These are phyloP conservation scores for Talaromyces atroroseus DNA, from an alignment of 2,329 filamentous ascomycete species.

Conservation along the genomic window DNA sequence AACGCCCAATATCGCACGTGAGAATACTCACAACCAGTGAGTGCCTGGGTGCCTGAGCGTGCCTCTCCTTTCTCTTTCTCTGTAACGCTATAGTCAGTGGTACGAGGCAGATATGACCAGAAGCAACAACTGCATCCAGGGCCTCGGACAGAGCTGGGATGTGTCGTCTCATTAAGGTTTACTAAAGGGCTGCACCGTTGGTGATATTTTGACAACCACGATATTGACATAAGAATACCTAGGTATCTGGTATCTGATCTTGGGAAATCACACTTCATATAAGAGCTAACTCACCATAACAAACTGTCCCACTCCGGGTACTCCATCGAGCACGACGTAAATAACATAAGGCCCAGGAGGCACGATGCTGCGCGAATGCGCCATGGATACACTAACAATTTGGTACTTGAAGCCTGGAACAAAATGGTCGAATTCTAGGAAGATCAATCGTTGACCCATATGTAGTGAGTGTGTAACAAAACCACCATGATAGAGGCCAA, in stretches of 20 bases:
- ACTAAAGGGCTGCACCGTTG: neutral
- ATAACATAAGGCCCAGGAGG: slow-evolving; percentile 58
- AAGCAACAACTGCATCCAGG: neutral
- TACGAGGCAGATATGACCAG: neutral
- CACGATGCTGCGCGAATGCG: slow-evolving; percentile 51
- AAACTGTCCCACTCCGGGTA: slow-evolving; percentile 50
- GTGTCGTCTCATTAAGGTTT: neutral
- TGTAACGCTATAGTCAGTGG: neutral
- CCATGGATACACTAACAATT: slow-evolving; percentile 47
- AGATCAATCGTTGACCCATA: slow-evolving; percentile 56
- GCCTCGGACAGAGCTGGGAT: neutral
- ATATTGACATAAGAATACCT: neutral
- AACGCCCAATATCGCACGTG: neutral
- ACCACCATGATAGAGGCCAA: slow-evolving; percentile 54
- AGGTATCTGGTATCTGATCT: neutral
- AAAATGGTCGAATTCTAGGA: slow-evolving; percentile 49
- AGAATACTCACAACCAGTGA: neutral
- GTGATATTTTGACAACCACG: neutral
- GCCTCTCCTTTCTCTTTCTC: neutral
- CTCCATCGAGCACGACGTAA: slow-evolving; percentile 53
- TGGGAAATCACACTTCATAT: neutral
- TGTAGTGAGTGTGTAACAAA: slow-evolving; percentile 58
- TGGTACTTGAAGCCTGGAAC: slow-evolving; percentile 40
- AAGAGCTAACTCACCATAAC: slow-evolving; percentile 29
- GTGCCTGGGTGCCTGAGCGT: neutral